Conservation (phyloP, 129 eudicot genomes). For the Flaveria trinervia region DNA sequence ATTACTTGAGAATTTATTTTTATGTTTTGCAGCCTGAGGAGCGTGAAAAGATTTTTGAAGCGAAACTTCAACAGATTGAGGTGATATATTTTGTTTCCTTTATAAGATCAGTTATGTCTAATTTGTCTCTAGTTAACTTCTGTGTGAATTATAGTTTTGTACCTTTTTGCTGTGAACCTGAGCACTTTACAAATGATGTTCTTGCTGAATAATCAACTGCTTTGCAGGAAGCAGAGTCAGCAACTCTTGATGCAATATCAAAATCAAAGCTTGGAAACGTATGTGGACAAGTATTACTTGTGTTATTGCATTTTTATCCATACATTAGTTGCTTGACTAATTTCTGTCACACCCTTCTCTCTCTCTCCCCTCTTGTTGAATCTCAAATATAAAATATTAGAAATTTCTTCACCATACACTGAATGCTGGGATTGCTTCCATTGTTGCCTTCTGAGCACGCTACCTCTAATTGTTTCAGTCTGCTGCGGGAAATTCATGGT, state of each 20-base stretch:
- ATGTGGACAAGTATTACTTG: constrained; percentile 37
- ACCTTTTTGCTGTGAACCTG: constrained; percentile 7
- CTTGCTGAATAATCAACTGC: constrained; percentile 21
- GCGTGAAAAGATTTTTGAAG: constrained; percentile 80
- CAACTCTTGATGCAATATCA: constrained; percentile 92
- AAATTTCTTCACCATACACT: constrained; percentile 3
- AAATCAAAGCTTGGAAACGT: constrained; percentile 90
- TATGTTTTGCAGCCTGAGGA: constrained; percentile 66
- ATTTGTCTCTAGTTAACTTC: constrained; percentile 7
- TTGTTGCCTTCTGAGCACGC: constrained; percentile 14
- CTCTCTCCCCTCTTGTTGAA: background rate
- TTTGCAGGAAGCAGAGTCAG: constrained; percentile 92
- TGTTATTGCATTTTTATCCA: constrained; percentile 4
- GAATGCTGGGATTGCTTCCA: constrained; percentile 16
- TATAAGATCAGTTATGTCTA: background rate
- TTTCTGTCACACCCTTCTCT: constrained; percentile 12
- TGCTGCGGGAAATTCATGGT: constrained; percentile 84
- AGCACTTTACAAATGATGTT: background rate
- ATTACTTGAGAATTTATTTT: constrained; percentile 3
- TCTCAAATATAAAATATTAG: background rate
- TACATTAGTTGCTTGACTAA: constrained; percentile 14
- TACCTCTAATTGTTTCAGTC: constrained; percentile 47
- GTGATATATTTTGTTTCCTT: constrained; percentile 33
- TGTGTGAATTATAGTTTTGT: background rate
- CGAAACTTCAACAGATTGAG: constrained; percentile 93